Evolutionary conservation across 495 filamentous ascomycete species (phyloP), one percentile per base, ranked within the genome.

Genomic region (Aspergillus carlsbadensis): DNA sequence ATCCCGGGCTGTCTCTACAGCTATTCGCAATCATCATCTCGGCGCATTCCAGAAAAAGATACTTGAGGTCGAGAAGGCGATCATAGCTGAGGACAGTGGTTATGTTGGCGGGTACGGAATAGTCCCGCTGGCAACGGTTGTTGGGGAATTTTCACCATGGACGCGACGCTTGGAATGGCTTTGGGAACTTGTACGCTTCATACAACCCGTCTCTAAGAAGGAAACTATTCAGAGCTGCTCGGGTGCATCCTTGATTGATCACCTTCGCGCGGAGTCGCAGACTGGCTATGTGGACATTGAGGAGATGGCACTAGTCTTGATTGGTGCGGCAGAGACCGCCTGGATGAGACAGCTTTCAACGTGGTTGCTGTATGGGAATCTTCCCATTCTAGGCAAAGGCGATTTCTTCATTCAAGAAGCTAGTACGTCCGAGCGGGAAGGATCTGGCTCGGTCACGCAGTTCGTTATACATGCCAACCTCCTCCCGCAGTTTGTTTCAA

Each of bases 261-360:
- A 81, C 53, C 73, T 97, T 37, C 81, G 90, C 17, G 67, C 72
- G 17, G 86, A 90, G 68, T 76, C 89, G 43, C 85, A 89, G 63
- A 97, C 93, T n/a, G 94, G 94, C 39, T 97, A 94, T 66, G 72
- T 80, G 14, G 90, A 96, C 60, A 85, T 98, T 46, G 89, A 91
- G 61, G 81, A 84, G 48, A 85, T 87, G 31, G 86, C 89, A 0
- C 61, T 84, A 37, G 77, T 86, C 42, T 74, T 97, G 17, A 80
- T 87, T n/a, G 78, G 67, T 37, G 83, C 89, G 6, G 93, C 92
- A 0, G 94, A 98, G 72, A 86, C 79, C 14, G 88, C 92, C 10
- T 98, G 94, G 94, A 77, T 98, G 70, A 87, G 89, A 65, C 91
- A 96, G 67, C 74, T 92, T 6, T 87, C 90, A 2, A 87, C 88